Evolutionary conservation across 148 eudicot genomes (phyloP).

Genomic region (Nepenthes gracilis): DNA sequence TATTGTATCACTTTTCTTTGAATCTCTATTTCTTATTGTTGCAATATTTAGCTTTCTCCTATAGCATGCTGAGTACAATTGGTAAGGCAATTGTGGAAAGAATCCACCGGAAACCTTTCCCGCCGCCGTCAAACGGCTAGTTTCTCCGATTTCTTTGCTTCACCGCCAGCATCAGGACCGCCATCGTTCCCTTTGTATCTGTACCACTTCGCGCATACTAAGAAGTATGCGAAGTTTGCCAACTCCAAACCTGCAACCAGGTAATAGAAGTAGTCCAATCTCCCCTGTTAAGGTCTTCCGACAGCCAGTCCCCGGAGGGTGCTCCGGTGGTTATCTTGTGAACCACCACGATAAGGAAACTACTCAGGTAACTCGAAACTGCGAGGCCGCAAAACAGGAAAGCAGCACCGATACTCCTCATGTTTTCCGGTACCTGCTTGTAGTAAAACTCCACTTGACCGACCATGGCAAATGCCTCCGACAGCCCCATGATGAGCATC

Average conservation of each 20-base stretch:
- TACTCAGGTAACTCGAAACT: conserved; percentile 10
- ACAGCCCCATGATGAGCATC: conserved; percentile 20
- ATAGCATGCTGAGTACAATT: too few relatives aligned
- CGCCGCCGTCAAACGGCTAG: too few relatives aligned
- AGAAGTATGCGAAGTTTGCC: conserved; percentile 31
- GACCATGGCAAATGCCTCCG: conserved; percentile 27
- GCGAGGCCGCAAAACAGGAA: conserved; percentile 32
- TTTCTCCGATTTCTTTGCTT: too few relatives aligned
- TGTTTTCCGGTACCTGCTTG: conserved; percentile 40
- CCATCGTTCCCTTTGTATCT: conserved; percentile 30
- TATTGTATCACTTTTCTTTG: too few relatives aligned
- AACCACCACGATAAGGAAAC: neutral
- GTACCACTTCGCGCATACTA: conserved; percentile 58
- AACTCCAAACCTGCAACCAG: conserved; percentile 35
- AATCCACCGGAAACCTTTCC: too few relatives aligned
- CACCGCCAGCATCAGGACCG: neutral
- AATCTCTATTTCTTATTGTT: too few relatives aligned
- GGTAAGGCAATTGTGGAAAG: too few relatives aligned
- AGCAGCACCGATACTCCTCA: conserved; percentile 47
- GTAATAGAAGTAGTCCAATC: conserved; percentile 49
- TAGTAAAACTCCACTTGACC: conserved; percentile 39
- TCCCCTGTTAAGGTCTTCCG: conserved; percentile 27
- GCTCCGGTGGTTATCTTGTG: neutral
- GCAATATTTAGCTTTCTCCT: too few relatives aligned
- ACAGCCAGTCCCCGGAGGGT: conserved; percentile 1